Percentiles rank a stretch among this genome's conserved stretches.
phyloP scores from a whole-genome alignment of 257 asterid species.

The Solanum dulcamara region DNA sequence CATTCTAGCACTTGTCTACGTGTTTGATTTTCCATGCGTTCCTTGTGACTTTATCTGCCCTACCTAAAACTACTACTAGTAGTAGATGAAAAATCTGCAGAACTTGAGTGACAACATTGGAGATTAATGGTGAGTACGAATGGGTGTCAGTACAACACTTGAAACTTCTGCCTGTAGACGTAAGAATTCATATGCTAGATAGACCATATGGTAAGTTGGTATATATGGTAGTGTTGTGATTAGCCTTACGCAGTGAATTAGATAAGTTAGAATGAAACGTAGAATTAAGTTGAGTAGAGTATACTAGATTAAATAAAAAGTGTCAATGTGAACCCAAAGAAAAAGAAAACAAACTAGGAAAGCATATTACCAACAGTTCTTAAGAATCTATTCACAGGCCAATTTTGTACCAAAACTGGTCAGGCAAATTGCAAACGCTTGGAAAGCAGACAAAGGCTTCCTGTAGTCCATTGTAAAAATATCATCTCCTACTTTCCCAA shows the following conservation, averaged over 20 bases:
- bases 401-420: conserved; percentile 89
- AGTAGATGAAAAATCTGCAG: background rate
- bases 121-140: background rate
- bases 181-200: too few relatives aligned
- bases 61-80: background rate
- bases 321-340: background rate
- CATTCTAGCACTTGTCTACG: background rate
- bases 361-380: background rate
- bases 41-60: background rate
- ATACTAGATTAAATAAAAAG: background rate
- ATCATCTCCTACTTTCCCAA: conserved; percentile 78
- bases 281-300: background rate
- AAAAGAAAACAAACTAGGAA: background rate
- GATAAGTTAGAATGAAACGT: background rate
- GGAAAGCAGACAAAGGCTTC: conserved; percentile 89
- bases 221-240: too few relatives aligned
- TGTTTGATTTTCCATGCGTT: background rate
- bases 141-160: too few relatives aligned
- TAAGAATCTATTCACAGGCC: conserved; percentile 52
- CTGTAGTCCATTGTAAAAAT: conserved; percentile 79
- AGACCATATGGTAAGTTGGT: too few relatives aligned
- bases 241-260: background rate
- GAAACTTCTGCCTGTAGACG: too few relatives aligned
- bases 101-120: background rate
- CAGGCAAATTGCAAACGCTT: conserved; percentile 87